Conservation (phyloP, 345 rosid genomes). For the Hibiscus tridactylites region DNA sequence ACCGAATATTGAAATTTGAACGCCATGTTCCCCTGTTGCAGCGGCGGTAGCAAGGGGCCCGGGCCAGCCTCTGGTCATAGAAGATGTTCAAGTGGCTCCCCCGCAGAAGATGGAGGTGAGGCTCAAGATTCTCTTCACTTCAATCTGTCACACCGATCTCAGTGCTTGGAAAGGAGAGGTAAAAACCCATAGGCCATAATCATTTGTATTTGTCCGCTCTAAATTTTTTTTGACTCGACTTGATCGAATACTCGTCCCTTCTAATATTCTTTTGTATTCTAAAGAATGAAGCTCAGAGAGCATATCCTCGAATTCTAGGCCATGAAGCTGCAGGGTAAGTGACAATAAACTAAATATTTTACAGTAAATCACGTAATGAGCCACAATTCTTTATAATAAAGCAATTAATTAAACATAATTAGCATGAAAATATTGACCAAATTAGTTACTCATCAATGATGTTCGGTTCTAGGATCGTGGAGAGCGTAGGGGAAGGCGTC, state of each 20-base stretch:
- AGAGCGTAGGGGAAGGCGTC: conserved; percentile 64
- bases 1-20: not conserved
- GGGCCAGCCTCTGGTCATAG: conserved; percentile 39
- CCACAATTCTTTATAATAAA: too few species aligned
- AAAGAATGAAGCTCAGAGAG: conserved; percentile 52
- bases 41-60: conserved; percentile 63
- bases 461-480: conserved; percentile 37
- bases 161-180: conserved; percentile 61
- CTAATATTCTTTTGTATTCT: not conserved
- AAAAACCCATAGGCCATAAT: not conserved
- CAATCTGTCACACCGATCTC: conserved; percentile 66
- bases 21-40: conserved; percentile 7
- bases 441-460: not conserved
- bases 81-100: conserved; percentile 55
- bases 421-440: too few species aligned
- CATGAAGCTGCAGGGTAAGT: conserved; percentile 76
- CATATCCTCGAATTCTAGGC: conserved; percentile 63
- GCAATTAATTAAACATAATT: too few species aligned
- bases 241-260: not conserved
- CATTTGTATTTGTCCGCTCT: not conserved
- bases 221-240: not conserved
- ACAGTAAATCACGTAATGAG: too few species aligned
- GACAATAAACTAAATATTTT: too few species aligned
- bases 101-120: conserved; percentile 60
- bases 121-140: conserved; percentile 46